These are phyloP conservation scores for Myrica gale DNA, from an alignment of 306 rosid genomes.

Conservation along the genomic window DNA sequence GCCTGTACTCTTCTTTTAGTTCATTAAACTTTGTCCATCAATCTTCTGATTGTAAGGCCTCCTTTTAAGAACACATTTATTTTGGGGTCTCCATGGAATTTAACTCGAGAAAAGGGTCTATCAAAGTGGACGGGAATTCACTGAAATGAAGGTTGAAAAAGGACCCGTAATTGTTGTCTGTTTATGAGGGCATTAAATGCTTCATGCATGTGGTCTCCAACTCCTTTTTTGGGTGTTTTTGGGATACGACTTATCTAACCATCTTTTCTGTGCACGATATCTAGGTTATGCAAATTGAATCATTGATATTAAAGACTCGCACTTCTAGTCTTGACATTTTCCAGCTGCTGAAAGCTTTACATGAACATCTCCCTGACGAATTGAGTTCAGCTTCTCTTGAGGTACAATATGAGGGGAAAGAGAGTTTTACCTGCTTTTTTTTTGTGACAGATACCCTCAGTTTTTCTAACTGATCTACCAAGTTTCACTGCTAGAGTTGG, in stretches of 20 bases:
- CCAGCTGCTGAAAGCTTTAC: constrained; percentile 57
- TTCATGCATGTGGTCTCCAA: neutral
- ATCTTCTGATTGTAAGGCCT: neutral
- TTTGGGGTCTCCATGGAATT: neutral
- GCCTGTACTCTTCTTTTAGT: neutral
- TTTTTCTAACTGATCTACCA: neutral
- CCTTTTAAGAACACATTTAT: neutral
- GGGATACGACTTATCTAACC: constrained; percentile 22
- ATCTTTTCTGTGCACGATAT: constrained; percentile 34
- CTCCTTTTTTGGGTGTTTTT: neutral
- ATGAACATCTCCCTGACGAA: constrained; percentile 50
- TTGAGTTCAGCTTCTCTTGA: constrained; percentile 55
- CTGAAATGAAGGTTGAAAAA: neutral
- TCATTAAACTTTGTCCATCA: neutral
- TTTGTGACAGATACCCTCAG: constrained; percentile 1
- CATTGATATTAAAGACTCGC: constrained; percentile 52
- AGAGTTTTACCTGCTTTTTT: neutral
- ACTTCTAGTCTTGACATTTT: constrained; percentile 51
- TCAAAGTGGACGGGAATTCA: too few species aligned
- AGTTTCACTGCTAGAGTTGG: constrained; percentile 1
- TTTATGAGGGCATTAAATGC: neutral
- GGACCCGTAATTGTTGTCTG: neutral
- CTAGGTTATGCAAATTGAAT: constrained; percentile 75
- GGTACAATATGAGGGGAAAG: constrained; percentile 42
- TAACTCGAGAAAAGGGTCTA: neutral